Conservation (phyloP, 116 monocot species). For the Cymodocea nodosa region DNA sequence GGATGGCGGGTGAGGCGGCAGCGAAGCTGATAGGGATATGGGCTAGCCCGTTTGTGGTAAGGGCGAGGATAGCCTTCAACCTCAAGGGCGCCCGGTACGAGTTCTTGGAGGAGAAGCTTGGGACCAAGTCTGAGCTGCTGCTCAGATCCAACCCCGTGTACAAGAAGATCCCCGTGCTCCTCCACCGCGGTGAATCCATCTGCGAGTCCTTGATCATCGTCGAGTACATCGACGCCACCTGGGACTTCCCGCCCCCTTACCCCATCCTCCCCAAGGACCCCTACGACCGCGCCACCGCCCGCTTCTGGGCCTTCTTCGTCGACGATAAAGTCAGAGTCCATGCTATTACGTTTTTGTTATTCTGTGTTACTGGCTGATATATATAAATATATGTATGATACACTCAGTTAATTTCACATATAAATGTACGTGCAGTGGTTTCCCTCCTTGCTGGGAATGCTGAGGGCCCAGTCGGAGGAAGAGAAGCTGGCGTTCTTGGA, state of each 20-base stretch:
- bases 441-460: not conserved
- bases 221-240: conserved; percentile 12
- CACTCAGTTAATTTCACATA: too few species aligned
- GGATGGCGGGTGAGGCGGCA: not conserved
- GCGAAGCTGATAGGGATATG: conserved; percentile 10
- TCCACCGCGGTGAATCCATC: conserved; percentile 1
- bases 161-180: conserved; percentile 10
- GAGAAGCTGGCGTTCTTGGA: not conserved
- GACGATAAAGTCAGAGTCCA: conserved; percentile 14
- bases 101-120: not conserved
- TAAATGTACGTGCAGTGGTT: conserved; percentile 20
- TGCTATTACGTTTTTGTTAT: too few species aligned
- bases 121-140: conserved; percentile 8
- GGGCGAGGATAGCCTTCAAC: conserved; percentile 10
- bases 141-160: conserved; percentile 11
- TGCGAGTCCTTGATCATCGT: conserved; percentile 8
- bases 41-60: conserved; percentile 11
- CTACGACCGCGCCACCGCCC: conserved; percentile 1
- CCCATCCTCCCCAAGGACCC: conserved; percentile 1
- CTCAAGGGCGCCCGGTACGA: conserved; percentile 13
- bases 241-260: not conserved
- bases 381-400: too few species aligned
- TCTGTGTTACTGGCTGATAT: too few species aligned
- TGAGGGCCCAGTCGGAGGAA: conserved; percentile 6
- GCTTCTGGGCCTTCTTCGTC: conserved; percentile 14